A percentile compares a stretch with the other conserved stretches of the same genome.
Evolutionary conservation across 179 eudicot genomes (phyloP).

Genomic region (Amaranthus tricolor): DNA sequence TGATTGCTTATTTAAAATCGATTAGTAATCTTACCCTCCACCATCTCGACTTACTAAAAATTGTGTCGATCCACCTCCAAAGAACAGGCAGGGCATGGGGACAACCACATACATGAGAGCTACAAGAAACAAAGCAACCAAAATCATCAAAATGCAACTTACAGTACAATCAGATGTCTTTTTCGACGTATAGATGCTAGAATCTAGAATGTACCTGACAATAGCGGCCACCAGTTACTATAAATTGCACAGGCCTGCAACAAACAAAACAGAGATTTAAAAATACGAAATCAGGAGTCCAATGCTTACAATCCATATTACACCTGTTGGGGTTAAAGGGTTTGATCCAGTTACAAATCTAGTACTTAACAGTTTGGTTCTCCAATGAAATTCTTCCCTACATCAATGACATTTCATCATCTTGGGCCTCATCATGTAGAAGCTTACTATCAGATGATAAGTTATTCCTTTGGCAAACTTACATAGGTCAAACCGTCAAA

Average conservation of each 20-base stretch:
- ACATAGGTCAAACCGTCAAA: too few relatives aligned
- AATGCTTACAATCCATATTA: background rate
- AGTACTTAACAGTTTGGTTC: background rate
- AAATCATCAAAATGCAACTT: slow-evolving; percentile 12
- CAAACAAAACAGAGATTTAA: slow-evolving; percentile 5
- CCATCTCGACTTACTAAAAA: slow-evolving; percentile 91
- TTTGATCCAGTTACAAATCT: background rate
- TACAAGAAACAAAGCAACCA: slow-evolving; percentile 35
- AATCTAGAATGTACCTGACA: slow-evolving; percentile 61
- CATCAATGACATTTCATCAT: too few relatives aligned
- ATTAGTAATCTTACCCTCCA: slow-evolving; percentile 73
- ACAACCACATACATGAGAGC: slow-evolving; percentile 98
- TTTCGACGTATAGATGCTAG: background rate
- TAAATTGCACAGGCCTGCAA: slow-evolving; percentile 92
- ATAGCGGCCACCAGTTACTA: slow-evolving; percentile 99
- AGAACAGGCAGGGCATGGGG: slow-evolving; percentile 98
- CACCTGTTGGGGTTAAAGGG: background rate
- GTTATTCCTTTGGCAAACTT: background rate
- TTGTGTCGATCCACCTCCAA: slow-evolving; percentile 97
- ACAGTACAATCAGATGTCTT: slow-evolving; percentile 4
- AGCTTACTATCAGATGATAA: background rate
- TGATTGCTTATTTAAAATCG: background rate
- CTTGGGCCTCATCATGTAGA: background rate
- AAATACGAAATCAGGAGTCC: slow-evolving; percentile 2
- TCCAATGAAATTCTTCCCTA: too few relatives aligned